Conservation (phyloP, 2,329 filamentous ascomycete species). For the Ceratocystis alfenasii region DNA sequence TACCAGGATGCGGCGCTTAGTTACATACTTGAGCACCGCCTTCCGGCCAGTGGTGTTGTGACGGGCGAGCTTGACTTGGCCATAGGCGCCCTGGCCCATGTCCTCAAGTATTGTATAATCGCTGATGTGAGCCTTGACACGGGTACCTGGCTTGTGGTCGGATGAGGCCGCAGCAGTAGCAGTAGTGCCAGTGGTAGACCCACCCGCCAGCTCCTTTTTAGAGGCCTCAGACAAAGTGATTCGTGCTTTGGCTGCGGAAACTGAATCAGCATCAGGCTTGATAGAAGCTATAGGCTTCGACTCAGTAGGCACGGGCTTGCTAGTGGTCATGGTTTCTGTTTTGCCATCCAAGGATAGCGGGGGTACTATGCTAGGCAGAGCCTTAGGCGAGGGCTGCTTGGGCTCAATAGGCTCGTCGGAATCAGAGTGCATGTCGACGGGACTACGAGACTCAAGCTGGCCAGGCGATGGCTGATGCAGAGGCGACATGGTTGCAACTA, state of each 20-base stretch:
- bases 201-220: neutral
- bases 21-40: constrained; percentile 94
- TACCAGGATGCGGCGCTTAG: constrained; percentile 88
- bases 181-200: neutral
- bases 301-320: neutral
- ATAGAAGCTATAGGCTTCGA: neutral
- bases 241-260: neutral
- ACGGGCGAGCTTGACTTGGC: constrained; percentile 87
- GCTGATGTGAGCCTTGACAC: constrained; percentile 47
- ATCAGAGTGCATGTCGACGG: constrained; percentile 22
- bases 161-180: constrained; percentile 27
- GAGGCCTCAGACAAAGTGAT: neutral
- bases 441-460: constrained; percentile 35
- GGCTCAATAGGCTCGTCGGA: constrained; percentile 19
- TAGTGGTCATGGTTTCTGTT: neutral
- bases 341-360: constrained; percentile 17
- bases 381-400: constrained; percentile 30
- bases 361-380: neutral
- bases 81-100: constrained; percentile 96
- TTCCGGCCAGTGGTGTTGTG: constrained; percentile 72
- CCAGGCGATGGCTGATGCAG: constrained; percentile 68
- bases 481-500: constrained; percentile 57
- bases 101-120: constrained; percentile 92
- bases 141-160: constrained; percentile 48
- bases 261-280: neutral